Percentiles rank a stretch among this genome's conserved stretches.
Evolutionary conservation across 768 basidiomycete genomes (phyloP).

Genomic region (Hydnum rufescens): DNA sequence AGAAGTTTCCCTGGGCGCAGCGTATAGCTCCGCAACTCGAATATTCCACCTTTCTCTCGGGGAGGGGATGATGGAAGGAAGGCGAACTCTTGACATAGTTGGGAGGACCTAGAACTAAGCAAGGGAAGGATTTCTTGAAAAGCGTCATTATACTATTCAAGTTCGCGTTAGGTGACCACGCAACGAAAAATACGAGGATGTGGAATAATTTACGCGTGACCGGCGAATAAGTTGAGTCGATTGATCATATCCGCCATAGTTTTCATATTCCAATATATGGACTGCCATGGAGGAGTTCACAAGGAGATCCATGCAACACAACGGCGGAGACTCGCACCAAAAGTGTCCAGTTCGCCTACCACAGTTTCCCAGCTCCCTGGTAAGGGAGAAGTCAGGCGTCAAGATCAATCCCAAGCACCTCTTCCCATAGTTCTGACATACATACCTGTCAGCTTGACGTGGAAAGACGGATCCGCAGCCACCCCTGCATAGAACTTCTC

Average conservation of each 20-base stretch:
- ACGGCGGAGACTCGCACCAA: constrained; percentile 31
- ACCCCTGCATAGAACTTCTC: constrained; percentile 72
- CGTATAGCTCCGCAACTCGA: constrained; percentile 73
- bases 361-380: constrained; percentile 77
- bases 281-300: constrained; percentile 16
- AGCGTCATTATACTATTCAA: constrained; percentile 36
- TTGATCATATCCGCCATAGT: constrained; percentile 75
- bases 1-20: constrained; percentile 74
- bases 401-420: background rate
- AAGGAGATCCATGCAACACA: background rate
- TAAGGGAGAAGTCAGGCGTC: too few species aligned
- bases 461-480: constrained; percentile 46
- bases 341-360: constrained; percentile 79
- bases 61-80: constrained; percentile 88
- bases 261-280: constrained; percentile 84
- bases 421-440: background rate
- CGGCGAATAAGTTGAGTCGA: constrained; percentile 39
- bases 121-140: constrained; percentile 62
- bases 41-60: constrained; percentile 70
- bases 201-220: constrained; percentile 34
- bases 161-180: background rate
- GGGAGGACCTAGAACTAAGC: constrained; percentile 48
- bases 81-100: constrained; percentile 84
- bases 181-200: background rate
- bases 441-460: constrained; percentile 52